Percentiles rank a stretch among this genome's conserved stretches.
Conservation (phyloP, 257 asterid genomes). For the Penstemon newberryi region DNA sequence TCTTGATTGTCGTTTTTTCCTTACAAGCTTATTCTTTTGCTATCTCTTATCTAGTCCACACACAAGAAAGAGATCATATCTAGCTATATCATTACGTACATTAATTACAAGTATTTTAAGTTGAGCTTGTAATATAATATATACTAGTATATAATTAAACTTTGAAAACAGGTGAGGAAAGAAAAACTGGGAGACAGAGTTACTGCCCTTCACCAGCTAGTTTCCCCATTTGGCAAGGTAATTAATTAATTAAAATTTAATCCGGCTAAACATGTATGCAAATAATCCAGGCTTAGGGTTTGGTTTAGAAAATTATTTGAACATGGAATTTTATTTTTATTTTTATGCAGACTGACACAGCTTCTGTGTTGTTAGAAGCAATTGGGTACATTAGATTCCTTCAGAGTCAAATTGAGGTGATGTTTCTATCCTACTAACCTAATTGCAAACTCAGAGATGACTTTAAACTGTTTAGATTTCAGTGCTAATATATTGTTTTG, state of each 20-base stretch:
- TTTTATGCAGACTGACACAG: constrained; percentile 88
- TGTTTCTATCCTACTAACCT: constrained; percentile 29
- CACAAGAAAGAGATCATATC: constrained; percentile 20
- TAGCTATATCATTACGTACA: neutral
- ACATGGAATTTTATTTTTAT: neutral
- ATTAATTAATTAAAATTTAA: neutral
- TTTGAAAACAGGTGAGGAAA: constrained; percentile 67
- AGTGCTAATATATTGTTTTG: constrained; percentile 24
- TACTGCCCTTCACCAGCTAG: constrained; percentile 87
- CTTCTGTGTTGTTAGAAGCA: constrained; percentile 81
- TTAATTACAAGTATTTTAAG: neutral
- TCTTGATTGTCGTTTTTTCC: constrained; percentile 50
- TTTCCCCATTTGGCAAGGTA: constrained; percentile 95
- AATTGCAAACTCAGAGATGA: constrained; percentile 29
- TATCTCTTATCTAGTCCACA: constrained; percentile 50
- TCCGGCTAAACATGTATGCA: neutral
- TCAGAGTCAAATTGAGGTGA: constrained; percentile 83
- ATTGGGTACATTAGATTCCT: constrained; percentile 92
- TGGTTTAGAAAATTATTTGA: neutral
- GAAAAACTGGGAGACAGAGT: constrained; percentile 81
- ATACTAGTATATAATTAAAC: constrained; percentile 2
- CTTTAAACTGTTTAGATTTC: constrained; percentile 15
- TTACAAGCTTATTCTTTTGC: constrained; percentile 46
- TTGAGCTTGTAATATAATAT: too few species aligned
- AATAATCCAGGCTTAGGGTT: constrained; percentile 3